phyloP scores from a whole-genome alignment of 2,329 filamentous ascomycete species.

The Berkeleyomyces rouxiae region DNA sequence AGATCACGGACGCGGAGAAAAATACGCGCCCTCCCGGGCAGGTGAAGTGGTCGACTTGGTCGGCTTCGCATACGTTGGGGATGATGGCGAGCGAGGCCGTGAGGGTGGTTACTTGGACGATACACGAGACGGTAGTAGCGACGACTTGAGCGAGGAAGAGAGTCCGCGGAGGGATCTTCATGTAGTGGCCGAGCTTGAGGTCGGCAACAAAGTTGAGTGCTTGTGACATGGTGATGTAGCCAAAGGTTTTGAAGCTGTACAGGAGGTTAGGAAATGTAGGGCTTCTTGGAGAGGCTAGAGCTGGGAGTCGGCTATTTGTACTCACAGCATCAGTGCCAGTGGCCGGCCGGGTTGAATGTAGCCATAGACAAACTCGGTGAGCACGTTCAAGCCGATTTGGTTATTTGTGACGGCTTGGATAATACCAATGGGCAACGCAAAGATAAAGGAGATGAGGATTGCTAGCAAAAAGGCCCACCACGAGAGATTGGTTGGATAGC shows the following conservation, averaged over 20 bases:
- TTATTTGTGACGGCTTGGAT: constrained; percentile 55
- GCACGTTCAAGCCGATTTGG: constrained; percentile 55
- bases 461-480: constrained; percentile 61
- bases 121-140: constrained; percentile 47
- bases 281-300: background rate
- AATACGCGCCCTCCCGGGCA: constrained; percentile 48
- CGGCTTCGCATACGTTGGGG: constrained; percentile 41
- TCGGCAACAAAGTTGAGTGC: constrained; percentile 48
- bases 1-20: constrained; percentile 50
- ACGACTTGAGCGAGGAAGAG: constrained; percentile 52
- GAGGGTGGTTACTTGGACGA: constrained; percentile 48
- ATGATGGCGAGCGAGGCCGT: constrained; percentile 47
- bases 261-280: background rate
- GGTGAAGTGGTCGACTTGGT: constrained; percentile 41
- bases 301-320: background rate
- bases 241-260: constrained; percentile 43
- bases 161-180: constrained; percentile 50
- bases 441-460: constrained; percentile 45
- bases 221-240: constrained; percentile 48
- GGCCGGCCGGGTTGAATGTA: constrained; percentile 60
- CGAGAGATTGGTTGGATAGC: constrained; percentile 48
- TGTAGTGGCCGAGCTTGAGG: constrained; percentile 57
- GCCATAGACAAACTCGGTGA: constrained; percentile 58
- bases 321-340: constrained; percentile 55
- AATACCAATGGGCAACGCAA: constrained; percentile 51